Evolutionary conservation across 768 basidiomycete species (phyloP).

Genomic region (Vishniacozyma victoriae): DNA sequence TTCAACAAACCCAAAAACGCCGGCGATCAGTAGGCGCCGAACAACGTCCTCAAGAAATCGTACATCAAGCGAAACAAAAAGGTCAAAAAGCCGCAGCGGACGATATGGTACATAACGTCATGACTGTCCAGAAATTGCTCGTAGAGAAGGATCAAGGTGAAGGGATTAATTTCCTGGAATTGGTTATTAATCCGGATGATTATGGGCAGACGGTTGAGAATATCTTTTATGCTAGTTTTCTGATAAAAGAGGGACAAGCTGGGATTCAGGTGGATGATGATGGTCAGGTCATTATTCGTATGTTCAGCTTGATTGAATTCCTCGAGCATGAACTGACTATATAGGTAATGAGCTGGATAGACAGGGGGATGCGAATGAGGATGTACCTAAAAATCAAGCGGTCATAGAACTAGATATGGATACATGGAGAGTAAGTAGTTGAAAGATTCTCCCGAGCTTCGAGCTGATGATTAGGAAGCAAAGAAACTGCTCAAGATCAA

Average conservation of each 20-base stretch:
- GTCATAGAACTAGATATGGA: slow-evolving; percentile 88
- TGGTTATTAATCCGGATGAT: slow-evolving; percentile 81
- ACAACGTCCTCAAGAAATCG: slow-evolving; percentile 63
- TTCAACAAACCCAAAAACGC: slow-evolving; percentile 60
- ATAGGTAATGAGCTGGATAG: slow-evolving; percentile 58
- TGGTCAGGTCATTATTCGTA: slow-evolving; percentile 71
- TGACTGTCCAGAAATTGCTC: slow-evolving; percentile 50
- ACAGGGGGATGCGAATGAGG: slow-evolving; percentile 60
- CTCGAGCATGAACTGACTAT: neutral
- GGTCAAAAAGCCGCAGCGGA: slow-evolving; percentile 11
- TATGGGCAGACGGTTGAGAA: slow-evolving; percentile 96
- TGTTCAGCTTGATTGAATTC: slow-evolving; percentile 3
- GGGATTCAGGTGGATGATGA: slow-evolving; percentile 51
- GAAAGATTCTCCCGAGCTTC: no score
- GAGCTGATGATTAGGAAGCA: slow-evolving; percentile 58
- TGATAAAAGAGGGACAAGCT: slow-evolving; percentile 69
- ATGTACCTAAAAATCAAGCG: slow-evolving; percentile 69
- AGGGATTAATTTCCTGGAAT: slow-evolving; percentile 71
- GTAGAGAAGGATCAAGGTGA: slow-evolving; percentile 38
- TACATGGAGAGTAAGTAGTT: slow-evolving; percentile 67
- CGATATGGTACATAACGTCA: slow-evolving; percentile 7
- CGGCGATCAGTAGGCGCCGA: slow-evolving; percentile 61
- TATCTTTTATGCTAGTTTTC: slow-evolving; percentile 87
- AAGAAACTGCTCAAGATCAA: slow-evolving; percentile 80
- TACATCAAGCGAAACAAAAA: slow-evolving; percentile 11